These are phyloP conservation scores for Pyricularia grisea DNA, from an alignment of 2,329 filamentous ascomycete genomes.

Conservation along the genomic window DNA sequence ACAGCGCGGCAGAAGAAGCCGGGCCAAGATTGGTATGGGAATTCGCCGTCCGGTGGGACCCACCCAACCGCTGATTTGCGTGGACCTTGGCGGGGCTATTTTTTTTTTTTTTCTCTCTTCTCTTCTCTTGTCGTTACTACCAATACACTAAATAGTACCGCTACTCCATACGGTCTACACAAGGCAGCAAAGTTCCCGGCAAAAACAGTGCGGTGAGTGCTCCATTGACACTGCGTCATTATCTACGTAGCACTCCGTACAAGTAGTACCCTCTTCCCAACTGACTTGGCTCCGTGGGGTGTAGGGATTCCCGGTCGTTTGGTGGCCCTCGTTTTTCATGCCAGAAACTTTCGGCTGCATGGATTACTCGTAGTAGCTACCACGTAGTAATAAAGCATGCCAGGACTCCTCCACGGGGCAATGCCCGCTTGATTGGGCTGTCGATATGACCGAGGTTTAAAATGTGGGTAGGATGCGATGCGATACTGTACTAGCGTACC, in stretches of 20 bases:
- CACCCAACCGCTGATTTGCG: not conserved
- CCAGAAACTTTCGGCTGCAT: not conserved
- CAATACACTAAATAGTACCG: too few relatives aligned
- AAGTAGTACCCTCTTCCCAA: not conserved
- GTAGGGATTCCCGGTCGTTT: not conserved
- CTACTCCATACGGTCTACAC: too few relatives aligned
- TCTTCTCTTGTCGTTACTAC: too few relatives aligned
- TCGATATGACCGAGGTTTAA: not conserved
- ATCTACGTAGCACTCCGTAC: too few relatives aligned
- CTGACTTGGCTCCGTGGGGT: not conserved
- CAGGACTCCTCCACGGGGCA: not conserved
- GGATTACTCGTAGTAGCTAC: too few relatives aligned
- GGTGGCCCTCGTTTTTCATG: not conserved
- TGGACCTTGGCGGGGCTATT: not conserved
- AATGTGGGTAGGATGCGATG: not conserved
- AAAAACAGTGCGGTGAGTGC: not conserved
- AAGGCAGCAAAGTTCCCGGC: not conserved
- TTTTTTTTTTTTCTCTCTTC: not conserved
- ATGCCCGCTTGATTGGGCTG: not conserved
- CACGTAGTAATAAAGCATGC: too few relatives aligned
- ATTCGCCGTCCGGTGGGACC: not conserved
- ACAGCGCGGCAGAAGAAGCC: not conserved
- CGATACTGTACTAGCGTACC: not conserved
- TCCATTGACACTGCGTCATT: not conserved
- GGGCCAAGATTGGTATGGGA: not conserved